A percentile compares a stretch with the other conserved stretches of the same genome.
Conservation (phyloP, 129 eudicot species). For the Calendula officinalis region DNA sequence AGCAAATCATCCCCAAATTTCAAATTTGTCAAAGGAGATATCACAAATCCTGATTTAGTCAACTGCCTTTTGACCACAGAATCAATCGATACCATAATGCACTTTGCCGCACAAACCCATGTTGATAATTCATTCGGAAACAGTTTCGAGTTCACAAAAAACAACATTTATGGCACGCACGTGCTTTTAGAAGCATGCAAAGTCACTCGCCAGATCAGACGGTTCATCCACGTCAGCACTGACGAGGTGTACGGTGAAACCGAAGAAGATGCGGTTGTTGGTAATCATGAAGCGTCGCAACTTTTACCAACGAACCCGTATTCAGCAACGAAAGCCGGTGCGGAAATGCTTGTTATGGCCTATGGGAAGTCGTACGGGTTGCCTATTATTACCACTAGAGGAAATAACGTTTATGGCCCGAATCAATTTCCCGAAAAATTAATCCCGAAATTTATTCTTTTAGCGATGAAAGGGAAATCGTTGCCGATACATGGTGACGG, state of each 20-base stretch:
- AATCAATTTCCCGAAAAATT: neutral
- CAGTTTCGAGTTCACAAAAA: too few species aligned
- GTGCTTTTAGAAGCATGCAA: constrained; percentile 38
- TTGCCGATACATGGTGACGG: constrained; percentile 34
- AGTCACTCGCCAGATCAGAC: constrained; percentile 33
- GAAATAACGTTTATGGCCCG: neutral
- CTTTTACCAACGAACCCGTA: too few species aligned
- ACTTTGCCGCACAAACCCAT: too few species aligned
- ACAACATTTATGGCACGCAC: constrained; percentile 1
- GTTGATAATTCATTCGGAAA: too few species aligned
- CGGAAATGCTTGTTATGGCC: too few species aligned
- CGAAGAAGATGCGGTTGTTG: constrained; percentile 30
- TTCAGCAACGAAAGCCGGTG: too few species aligned
- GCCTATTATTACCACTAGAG: neutral
- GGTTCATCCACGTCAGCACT: constrained; percentile 39
- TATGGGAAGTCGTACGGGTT: neutral
- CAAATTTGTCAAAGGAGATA: neutral
- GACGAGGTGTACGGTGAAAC: constrained; percentile 13
- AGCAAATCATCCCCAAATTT: constrained; percentile 21
- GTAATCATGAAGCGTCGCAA: constrained; percentile 1
- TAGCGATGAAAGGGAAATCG: constrained; percentile 24
- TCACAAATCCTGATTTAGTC: neutral
- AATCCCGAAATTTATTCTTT: neutral
- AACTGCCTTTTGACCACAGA: constrained; percentile 24
- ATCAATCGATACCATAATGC: constrained; percentile 29